Conservation (phyloP, 345 rosid genomes). For the Salix arbutifolia region DNA sequence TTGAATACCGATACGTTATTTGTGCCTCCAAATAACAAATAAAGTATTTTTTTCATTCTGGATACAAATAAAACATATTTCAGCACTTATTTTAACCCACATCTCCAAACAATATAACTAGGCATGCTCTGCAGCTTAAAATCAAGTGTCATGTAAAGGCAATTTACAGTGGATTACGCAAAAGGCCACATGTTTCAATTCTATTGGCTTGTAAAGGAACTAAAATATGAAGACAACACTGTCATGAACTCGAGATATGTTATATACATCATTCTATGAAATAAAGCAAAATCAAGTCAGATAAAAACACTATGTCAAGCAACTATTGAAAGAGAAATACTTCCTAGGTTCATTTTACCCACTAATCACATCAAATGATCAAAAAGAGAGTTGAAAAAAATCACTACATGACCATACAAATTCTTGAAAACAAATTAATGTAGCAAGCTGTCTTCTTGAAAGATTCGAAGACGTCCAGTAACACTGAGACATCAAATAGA, state of each 20-base stretch:
- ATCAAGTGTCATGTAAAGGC: background rate
- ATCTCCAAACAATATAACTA: constrained; percentile 4
- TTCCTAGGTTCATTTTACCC: background rate
- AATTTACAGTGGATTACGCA: background rate
- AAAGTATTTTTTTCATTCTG: constrained; percentile 4
- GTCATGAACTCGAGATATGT: constrained; percentile 59
- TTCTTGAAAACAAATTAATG: no score
- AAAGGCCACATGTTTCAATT: background rate
- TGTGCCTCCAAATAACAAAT: background rate
- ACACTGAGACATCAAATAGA: no score
- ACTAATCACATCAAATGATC: background rate
- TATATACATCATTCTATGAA: background rate
- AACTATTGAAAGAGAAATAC: background rate
- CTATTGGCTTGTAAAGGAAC: background rate
- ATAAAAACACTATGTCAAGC: background rate
- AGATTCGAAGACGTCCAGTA: no score
- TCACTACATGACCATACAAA: no score
- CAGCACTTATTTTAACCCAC: constrained; percentile 14
- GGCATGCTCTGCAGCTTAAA: constrained; percentile 13
- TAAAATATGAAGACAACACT: constrained; percentile 93
- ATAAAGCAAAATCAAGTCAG: background rate
- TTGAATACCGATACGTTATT: no score
- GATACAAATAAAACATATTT: background rate
- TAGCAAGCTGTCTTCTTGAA: no score
- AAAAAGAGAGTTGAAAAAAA: no score